Evolutionary conservation across 2,329 filamentous ascomycete species (phyloP), one percentile per base, ranked within the genome.

Genomic region (Clarireedia monteithiana): DNA sequence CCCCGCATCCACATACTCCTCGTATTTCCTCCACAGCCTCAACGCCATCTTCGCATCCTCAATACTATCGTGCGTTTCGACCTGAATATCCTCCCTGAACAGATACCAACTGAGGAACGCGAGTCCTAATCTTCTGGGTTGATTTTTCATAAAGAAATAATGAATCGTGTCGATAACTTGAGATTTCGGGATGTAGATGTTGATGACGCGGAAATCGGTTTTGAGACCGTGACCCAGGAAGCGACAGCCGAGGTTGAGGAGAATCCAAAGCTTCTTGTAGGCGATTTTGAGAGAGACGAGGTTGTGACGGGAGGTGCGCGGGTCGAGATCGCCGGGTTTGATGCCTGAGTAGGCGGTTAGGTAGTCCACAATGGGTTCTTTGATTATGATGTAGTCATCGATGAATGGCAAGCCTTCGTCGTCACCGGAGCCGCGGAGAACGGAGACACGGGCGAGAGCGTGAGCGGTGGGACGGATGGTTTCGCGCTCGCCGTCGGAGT

Each of bases 201-300:
- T 99, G 73, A 96, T 95, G 55, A 95, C 95, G 53, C 94, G 89
- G 74, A 99, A 97, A 72, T 99, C 94, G 64, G 94, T 92, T 63
- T 89, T 89, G 44, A 99, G 77, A 4, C 92, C 92, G 67, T 99
- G 94, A 2, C 94, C 94, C 5, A 99, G 81, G 69, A 99, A 99
- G 60, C 89, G 83, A 72, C 91, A 96, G 48, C 94, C 94, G 0
- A 97, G 79, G 68, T 99, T 99, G 34, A 99, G 81, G 17, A 99
- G 79, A 15, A 97, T 82, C 95, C 95, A 99, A 30, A 99, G 83
- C 71, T 96, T 96, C 73, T 99, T 99, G 77, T 97, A 99, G 1
- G 89, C 91, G 57, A 88, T 82, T 70, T 99, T 99, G 42, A 97
- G 78, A 1, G 88, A 81, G 7, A 97, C 85, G 0, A 97, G 81